Evolutionary conservation across 306 rosid genomes (phyloP).

Genomic region (Gillenia trifoliata): DNA sequence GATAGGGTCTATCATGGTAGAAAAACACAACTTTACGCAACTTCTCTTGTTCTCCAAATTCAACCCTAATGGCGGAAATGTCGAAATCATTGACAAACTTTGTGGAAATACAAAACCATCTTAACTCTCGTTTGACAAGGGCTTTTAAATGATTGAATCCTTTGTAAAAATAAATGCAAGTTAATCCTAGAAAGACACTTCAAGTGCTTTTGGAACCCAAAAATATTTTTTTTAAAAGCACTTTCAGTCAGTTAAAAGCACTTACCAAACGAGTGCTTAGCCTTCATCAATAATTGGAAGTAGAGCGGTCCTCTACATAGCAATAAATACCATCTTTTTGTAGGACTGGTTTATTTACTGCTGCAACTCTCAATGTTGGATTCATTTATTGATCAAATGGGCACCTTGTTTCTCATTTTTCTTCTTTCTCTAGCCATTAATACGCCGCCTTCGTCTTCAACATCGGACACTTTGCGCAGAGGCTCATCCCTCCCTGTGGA

Average conservation of each 20-base stretch:
- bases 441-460: conserved; percentile 7
- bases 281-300: too few relatives aligned
- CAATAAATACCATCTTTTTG: background rate
- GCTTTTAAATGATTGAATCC: too few relatives aligned
- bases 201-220: too few relatives aligned
- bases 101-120: background rate
- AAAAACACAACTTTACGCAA: background rate
- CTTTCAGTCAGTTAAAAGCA: too few relatives aligned
- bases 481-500: conserved; percentile 41
- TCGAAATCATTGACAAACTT: background rate
- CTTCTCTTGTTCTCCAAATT: background rate
- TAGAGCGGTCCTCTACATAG: background rate
- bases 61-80: background rate
- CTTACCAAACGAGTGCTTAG: too few relatives aligned
- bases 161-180: too few relatives aligned
- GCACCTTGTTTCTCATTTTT: conserved; percentile 7
- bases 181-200: too few relatives aligned
- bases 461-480: conserved; percentile 12
- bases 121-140: too few relatives aligned
- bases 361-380: background rate
- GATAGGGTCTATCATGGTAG: background rate
- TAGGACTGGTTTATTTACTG: background rate
- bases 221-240: too few relatives aligned
- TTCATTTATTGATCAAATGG: conserved; percentile 19
- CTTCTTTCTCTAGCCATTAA: conserved; percentile 9